Base-by-base conservation (phyloP, 2,329 filamentous ascomycete species). In the Sporothrix humicola region DNA sequence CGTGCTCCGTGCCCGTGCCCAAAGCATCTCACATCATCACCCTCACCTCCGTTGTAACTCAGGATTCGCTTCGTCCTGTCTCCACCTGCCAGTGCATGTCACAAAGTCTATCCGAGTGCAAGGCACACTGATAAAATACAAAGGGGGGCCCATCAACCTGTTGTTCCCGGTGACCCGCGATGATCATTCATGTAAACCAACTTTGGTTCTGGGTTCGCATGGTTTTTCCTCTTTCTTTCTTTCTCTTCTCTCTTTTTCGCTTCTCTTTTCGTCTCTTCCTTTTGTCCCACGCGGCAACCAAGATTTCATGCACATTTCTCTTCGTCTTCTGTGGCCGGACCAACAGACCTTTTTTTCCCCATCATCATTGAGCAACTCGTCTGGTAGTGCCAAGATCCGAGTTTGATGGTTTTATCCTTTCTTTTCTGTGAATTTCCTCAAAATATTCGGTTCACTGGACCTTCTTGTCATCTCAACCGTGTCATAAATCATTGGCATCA, bases 171-270 rank as follows among this genome's bases (percentile, higher is more conserved):
- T 37, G 26, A 20, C 71, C 59, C 52, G 61, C 31, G 73, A 37
- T 50, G 73, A 72, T 72, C 73, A 72, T 74, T 74, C 69, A 74
- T 69, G 69, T 56, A 56, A 48, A 66, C 69, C 58, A 66, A 20
- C 4, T 8, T 73, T 56, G 23, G 48, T 46, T 44, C 66, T 37
- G 48, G 48, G 15, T 44, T 48, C 20, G 17, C 59, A 48, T 68
- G 52, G 52, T 7, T 54, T 23, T 20, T 7, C 44, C 10, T 61
- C 15, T 68, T 7, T 56, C 17, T 61, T 23, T 68, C 31, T n/a
- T 12, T 50, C 54, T 17, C 58, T 46, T 46, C 23, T 48, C 44
- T 42, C 46, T 31, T 31, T 61, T 8, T 26, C 10, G 17, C 26
- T 61, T 12, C 44, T 15, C 46, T n/a, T n/a, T 20, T 72, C 66